Evolutionary conservation across 257 asterid genomes (phyloP), one percentile per base, ranked within the genome.

Genomic region (Solanum chiquidenum): DNA sequence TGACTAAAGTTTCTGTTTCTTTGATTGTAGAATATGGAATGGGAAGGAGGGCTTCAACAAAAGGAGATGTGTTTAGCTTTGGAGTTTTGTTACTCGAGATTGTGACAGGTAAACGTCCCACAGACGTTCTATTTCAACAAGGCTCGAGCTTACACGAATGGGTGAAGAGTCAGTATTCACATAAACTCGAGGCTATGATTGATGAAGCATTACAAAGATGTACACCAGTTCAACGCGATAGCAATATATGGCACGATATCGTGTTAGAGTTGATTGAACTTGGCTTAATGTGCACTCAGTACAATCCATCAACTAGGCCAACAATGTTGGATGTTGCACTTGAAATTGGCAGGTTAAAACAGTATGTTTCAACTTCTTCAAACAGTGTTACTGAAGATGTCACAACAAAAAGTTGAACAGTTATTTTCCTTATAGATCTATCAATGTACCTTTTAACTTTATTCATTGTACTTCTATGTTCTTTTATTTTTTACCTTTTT

Each of bases 31-130:
- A 96, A 85, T 96, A 95, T 82, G 99, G 96, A 91, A 95, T 94
- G 98, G 99, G 98, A 73, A 95, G 85, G 86, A 89, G 90, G 55
- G 98, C 98, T 21, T 96, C 99, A 55, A 89, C 95, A 25, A 84
- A 94, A 86, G 98, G 98, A 44, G 98, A 96, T 85, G 98, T 95
- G 2, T 95, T 92, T 49, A 95, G 98, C 87, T 93, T 60, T 7
- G 98, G 98, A 6, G 95, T 95, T 31, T 90, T 96, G 31, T 11
- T 96, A 58, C 29, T 95, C 37, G 99, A 96, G 91, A 95, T 94
- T 23, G 88, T 93, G 35, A 91, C 95, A 8, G 95, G 98, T 33
- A 96, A 89, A 87, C 94, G 98, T 20, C 99, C 98, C 0, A 96
- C 98, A 0, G 92, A 93, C 4, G 90, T 92, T 6, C 92, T 94